Evolutionary conservation across 805 yeast species (phyloP).

Genomic region (Kodamaea hsintzibuensis): DNA sequence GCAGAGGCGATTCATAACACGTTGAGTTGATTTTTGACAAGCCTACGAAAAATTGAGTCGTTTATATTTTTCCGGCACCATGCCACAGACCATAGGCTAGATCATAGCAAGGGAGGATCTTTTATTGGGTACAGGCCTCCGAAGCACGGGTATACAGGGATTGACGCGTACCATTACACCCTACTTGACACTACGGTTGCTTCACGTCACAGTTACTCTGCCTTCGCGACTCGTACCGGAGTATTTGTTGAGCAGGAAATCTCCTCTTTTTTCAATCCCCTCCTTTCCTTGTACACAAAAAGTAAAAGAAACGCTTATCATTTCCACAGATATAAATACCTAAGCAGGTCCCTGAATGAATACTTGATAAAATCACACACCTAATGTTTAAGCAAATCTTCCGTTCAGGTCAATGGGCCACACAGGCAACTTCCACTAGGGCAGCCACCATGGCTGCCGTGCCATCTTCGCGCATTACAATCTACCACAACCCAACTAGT

Average conservation of each 20-base stretch:
- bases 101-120: too few relatives aligned
- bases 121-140: too few relatives aligned
- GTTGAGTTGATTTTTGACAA: constrained; percentile 2
- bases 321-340: not conserved
- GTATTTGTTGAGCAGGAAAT: constrained; percentile 5
- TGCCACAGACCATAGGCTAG: not conserved
- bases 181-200: too few relatives aligned
- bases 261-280: constrained; percentile 7
- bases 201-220: too few relatives aligned
- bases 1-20: not conserved
- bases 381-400: constrained; percentile 11
- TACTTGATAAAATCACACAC: not conserved
- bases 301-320: constrained; percentile 2
- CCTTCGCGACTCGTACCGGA: not conserved
- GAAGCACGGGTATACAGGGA: too few relatives aligned
- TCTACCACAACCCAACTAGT: constrained; percentile 33
- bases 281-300: not conserved
- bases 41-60: not conserved
- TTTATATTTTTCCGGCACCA: not conserved
- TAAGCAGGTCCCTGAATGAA: not conserved
- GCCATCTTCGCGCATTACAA: constrained; percentile 20
- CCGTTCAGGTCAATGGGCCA: constrained; percentile 5
- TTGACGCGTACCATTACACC: too few relatives aligned
- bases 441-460: constrained; percentile 5
- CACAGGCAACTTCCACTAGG: not conserved